These are phyloP conservation scores for Pelargonium australe DNA, from an alignment of 441 rosid genomes.

Conservation along the genomic window DNA sequence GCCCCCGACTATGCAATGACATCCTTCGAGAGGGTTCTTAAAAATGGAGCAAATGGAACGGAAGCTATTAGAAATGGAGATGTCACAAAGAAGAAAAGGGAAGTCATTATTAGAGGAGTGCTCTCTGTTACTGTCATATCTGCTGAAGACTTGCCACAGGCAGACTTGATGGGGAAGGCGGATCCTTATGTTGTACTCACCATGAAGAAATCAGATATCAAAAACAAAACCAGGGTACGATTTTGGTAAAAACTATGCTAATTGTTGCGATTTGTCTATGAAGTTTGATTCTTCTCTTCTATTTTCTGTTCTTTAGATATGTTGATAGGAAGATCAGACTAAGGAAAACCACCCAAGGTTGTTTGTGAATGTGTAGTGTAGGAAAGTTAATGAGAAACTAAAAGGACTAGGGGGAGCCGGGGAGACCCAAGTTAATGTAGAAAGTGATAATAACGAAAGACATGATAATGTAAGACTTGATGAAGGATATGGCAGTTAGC, in stretches of 20 bases:
- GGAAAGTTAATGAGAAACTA: too few species aligned
- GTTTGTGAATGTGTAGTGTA: too few species aligned
- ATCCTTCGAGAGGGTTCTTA: constrained; percentile 26
- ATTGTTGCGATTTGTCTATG: constrained; percentile 12
- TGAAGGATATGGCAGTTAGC: too few species aligned
- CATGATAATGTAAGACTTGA: too few species aligned
- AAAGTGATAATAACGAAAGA: too few species aligned
- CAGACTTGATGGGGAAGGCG: constrained; percentile 86
- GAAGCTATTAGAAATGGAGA: constrained; percentile 37
- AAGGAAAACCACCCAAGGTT: too few species aligned
- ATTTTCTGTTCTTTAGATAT: neutral
- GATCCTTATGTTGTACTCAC: constrained; percentile 83
- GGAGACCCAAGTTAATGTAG: too few species aligned
- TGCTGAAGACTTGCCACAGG: constrained; percentile 79
- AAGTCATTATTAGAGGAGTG: constrained; percentile 81
- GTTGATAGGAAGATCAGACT: too few species aligned
- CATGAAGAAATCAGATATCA: constrained; percentile 81
- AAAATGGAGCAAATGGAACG: constrained; percentile 33
- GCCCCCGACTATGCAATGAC: constrained; percentile 22
- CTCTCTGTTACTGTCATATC: constrained; percentile 70
- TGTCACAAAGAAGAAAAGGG: constrained; percentile 44
- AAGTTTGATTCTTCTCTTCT: neutral
- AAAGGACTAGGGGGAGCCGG: too few species aligned
- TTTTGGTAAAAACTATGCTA: constrained; percentile 15
- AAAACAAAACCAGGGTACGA: constrained; percentile 75